Evolutionary conservation across 768 basidiomycete genomes (phyloP).

Genomic region (Tulasnella sp.): DNA sequence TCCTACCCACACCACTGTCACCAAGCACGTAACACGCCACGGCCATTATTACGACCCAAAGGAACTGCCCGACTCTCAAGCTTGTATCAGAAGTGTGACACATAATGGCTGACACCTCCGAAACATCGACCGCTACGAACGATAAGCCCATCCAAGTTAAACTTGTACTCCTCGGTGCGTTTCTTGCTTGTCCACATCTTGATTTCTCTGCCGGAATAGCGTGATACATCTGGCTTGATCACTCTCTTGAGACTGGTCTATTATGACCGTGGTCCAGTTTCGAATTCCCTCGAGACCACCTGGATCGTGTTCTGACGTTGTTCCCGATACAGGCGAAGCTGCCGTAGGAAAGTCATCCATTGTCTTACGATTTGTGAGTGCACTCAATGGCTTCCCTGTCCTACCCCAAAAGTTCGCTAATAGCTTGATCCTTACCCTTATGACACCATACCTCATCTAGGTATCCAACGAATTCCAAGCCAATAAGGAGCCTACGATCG

Average conservation of each 20-base stretch:
- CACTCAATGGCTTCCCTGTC: constrained; percentile 20
- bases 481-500: constrained; percentile 98
- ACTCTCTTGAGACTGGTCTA: too few relatives aligned
- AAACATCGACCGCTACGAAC: constrained; percentile 51
- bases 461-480: constrained; percentile 96
- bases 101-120: constrained; percentile 49
- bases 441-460: constrained; percentile 29
- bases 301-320: not conserved
- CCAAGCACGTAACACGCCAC: too few relatives aligned
- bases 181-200: not conserved
- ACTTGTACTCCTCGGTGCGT: constrained; percentile 83
- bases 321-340: constrained; percentile 67
- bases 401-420: constrained; percentile 14
- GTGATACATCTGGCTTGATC: not conserved
- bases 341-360: constrained; percentile 99
- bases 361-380: constrained; percentile 82
- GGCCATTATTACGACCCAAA: too few relatives aligned
- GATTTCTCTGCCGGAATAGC: too few relatives aligned
- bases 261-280: not conserved
- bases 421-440: not conserved
- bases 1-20: too few relatives aligned
- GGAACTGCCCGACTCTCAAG: not conserved
- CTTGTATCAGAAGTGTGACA: not conserved
- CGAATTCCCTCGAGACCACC: not conserved
- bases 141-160: constrained; percentile 97